Evolutionary conservation across 225 moss, liverwort and hornwort species (phyloP), one percentile per base, ranked within the genome.

Genomic region (Marchantia polymorpha): DNA sequence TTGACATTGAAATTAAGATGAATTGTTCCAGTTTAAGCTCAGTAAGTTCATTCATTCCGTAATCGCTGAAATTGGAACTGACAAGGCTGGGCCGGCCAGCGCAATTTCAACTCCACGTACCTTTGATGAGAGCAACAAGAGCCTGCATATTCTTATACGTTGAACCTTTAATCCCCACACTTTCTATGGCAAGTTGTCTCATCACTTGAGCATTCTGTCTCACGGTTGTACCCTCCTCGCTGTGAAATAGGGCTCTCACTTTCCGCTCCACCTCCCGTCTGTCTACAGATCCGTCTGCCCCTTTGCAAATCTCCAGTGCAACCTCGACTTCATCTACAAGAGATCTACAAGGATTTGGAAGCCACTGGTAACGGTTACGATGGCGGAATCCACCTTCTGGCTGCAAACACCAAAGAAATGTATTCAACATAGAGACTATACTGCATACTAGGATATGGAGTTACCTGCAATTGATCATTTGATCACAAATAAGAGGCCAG

Each of bases 401-500:
- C 39, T 39, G 39, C 39, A 39, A 5, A 39, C 2, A 39, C 39
- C 39, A 39, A 39, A 39, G 39, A 39, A 39, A 39, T 39, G 39
- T 39, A 5, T 39, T 39, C 39, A 39, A 39, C 39, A 39, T 39
- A 5, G 39, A 39, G 39, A 39, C 39, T 39, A 39, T 39, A 39
- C 39, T 39, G 39, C 82, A 31, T 68, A 10, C 12, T 16, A 69
- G 22, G 68, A 39, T 5, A 39, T 39, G 39, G 39, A 39, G 39
- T 5, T 48, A 85, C 85, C 83, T 83, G 83, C 68, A 60, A 51
- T 78, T 86, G 17, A 78, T 51, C 47, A 47, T 12, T 51, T 88
- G 88, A 27, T 88, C 85, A 25, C 74, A 80, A 3, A 46, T 25
- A 14, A 80, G 74, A 20, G 88, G 88, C 83, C 85, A 88, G 20